Evolutionary conservation across 306 rosid species (phyloP).

Genomic region (Sindora glabra): DNA sequence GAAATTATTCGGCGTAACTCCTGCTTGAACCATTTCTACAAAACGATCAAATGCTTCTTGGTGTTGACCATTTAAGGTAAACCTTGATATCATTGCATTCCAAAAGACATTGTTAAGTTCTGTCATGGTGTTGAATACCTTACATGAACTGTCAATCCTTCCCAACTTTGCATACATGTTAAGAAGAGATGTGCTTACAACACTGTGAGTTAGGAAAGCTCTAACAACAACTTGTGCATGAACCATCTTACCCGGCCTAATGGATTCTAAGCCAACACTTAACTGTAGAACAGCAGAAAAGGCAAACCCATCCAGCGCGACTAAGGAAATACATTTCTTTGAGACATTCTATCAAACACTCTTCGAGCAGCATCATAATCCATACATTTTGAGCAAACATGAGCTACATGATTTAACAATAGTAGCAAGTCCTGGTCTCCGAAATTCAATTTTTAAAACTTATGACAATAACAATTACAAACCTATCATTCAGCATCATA

Average conservation of each 20-base stretch:
- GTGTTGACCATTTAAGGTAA: slow-evolving; percentile 35
- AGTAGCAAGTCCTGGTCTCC: slow-evolving; percentile 32
- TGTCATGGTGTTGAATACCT: slow-evolving; percentile 46
- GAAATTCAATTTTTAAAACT: slow-evolving; percentile 39
- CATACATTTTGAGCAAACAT: slow-evolving; percentile 49
- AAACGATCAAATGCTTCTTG: slow-evolving; percentile 49
- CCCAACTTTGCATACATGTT: slow-evolving; percentile 70
- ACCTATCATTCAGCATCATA: no score
- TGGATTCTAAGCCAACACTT: slow-evolving; percentile 45
- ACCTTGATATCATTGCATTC: slow-evolving; percentile 77
- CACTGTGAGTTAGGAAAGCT: slow-evolving; percentile 45
- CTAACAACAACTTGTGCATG: slow-evolving; percentile 57
- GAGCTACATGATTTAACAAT: slow-evolving; percentile 44
- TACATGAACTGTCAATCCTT: slow-evolving; percentile 34
- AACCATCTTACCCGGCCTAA: slow-evolving; percentile 44
- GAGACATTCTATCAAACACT: slow-evolving; percentile 56
- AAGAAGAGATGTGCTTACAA: slow-evolving; percentile 63
- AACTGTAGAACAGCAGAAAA: slow-evolving; percentile 55
- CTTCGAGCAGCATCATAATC: slow-evolving; percentile 29
- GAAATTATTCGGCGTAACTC: slow-evolving; percentile 30
- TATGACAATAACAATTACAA: no score
- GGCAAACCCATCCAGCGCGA: slow-evolving; percentile 51
- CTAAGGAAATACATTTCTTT: slow-evolving; percentile 58
- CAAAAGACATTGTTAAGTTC: slow-evolving; percentile 51
- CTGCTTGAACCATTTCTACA: slow-evolving; percentile 37